phyloP scores from a whole-genome alignment of 495 filamentous ascomycete species.

The Aspergillus hancockii region DNA sequence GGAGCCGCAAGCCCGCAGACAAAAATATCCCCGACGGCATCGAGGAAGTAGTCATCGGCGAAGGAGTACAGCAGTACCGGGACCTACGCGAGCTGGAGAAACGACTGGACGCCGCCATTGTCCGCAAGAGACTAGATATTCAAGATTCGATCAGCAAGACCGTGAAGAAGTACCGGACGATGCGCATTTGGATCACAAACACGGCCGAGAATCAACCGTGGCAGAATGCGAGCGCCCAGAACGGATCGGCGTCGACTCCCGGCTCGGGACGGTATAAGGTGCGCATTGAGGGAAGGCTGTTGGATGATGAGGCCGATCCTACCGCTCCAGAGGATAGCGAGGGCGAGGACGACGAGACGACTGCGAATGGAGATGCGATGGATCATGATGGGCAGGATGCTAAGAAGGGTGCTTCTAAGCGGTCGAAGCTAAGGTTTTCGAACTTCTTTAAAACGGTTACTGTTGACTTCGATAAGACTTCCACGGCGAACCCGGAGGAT shows the following conservation, averaged over 20 bases:
- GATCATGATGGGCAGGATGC: conserved; percentile 55
- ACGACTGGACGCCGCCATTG: conserved; percentile 89
- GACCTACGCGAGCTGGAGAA: conserved; percentile 84
- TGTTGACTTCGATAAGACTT: conserved; percentile 76
- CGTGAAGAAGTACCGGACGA: conserved; percentile 77
- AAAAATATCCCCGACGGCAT: conserved; percentile 89
- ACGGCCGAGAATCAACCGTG: conserved; percentile 92
- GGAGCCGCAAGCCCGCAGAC: conserved; percentile 87
- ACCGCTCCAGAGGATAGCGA: conserved; percentile 54
- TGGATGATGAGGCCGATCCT: conserved; percentile 67
- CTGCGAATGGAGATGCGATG: conserved; percentile 50
- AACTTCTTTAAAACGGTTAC: conserved; percentile 94
- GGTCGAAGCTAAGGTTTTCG: conserved; percentile 66
- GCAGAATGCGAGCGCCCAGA: conserved; percentile 61
- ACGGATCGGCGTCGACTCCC: conserved; percentile 32
- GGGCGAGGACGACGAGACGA: conserved; percentile 50
- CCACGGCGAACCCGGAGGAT: conserved; percentile 49
- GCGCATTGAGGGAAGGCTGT: conserved; percentile 87
- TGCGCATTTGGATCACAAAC: conserved; percentile 95
- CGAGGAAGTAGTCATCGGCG: conserved; percentile 75
- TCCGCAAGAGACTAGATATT: conserved; percentile 89
- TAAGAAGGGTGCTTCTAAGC: conserved; percentile 46
- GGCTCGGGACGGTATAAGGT: conserved; percentile 72
- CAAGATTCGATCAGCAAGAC: conserved; percentile 79
- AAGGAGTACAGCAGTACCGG: conserved; percentile 80